Evolutionary conservation across 2,329 filamentous ascomycete genomes (phyloP).

Genomic region (Atkinsonella texensis): DNA sequence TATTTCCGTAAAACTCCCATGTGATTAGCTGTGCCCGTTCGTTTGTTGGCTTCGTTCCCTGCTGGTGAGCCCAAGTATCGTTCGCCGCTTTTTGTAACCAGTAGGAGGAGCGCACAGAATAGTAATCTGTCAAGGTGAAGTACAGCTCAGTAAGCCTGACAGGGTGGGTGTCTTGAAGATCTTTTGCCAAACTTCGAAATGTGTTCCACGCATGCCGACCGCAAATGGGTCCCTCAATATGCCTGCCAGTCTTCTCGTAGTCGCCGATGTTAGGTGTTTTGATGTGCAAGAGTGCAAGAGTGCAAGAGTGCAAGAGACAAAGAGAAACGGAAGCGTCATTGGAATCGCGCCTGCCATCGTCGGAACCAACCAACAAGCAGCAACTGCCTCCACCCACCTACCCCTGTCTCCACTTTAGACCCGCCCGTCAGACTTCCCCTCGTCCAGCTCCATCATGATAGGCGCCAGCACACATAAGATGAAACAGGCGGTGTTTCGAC

Average conservation of each 20-base stretch:
- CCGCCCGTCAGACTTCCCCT: not conserved
- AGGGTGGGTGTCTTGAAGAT: too few species aligned
- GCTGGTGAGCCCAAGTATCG: too few species aligned
- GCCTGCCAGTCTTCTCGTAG: not conserved
- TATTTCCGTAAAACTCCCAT: too few species aligned
- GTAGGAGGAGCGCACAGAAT: too few species aligned
- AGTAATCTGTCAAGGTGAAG: not conserved
- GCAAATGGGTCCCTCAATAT: not conserved
- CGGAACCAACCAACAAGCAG: not conserved
- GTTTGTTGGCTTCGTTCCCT: not conserved
- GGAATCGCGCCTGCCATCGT: not conserved
- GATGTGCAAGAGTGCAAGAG: too few species aligned
- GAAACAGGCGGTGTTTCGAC: constrained; percentile 18
- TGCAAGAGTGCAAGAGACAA: not conserved
- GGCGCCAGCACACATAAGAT: constrained; percentile 10
- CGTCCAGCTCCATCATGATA: constrained; percentile 5
- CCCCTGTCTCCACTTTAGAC: constrained; percentile 2
- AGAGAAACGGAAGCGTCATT: not conserved
- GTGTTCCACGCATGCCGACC: not conserved
- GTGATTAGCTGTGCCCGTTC: too few species aligned
- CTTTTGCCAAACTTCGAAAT: not conserved
- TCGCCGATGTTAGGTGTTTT: too few species aligned
- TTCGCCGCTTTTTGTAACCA: too few species aligned
- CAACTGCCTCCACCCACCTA: not conserved
- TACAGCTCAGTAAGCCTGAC: too few species aligned